Evolutionary conservation across 2,329 filamentous ascomycete species (phyloP), one percentile per base, ranked within the genome.

Genomic region (Colletotrichum sp.): DNA sequence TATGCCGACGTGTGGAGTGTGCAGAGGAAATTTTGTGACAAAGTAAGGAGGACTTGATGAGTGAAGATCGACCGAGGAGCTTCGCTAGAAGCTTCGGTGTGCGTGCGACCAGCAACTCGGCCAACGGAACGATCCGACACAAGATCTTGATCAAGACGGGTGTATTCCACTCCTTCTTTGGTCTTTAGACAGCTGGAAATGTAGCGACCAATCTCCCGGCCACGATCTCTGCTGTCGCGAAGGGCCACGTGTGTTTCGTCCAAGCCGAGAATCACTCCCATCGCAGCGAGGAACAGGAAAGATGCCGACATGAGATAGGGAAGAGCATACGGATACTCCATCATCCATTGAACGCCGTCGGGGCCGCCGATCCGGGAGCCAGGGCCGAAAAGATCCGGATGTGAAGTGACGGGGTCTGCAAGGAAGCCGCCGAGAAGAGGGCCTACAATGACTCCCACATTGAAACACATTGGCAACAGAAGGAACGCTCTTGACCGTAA

Each of bases 351-450:
- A 6, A 77, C 77, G 3, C 79, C 79, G 3, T 78, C n/a, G 0
- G 60, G 15, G 5, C 79, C 79, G 4, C 79, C 78, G 28, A 80
- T 30, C 2, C 76, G 52, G 4, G 79, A 79, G 0, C 78, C 78
- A 4, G 79, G 78, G 1, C 78, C 79, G 39, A 80, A 79, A 21
- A 79, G 10, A 15, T 60, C n/a, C 4, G 77, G 77, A 1, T 79
- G 68, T 4, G 79, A 74, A 16, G 60, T 32, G 5, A 79, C 30
- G 9, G 79, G 79, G 30, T 80, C 79, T 5, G 79, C 79, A 2
- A 80, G 76, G n/a, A 79, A 79, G 12, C 79, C 79, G 30, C 79
- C 78, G 7, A 80, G 68, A 32, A 80, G 75, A 13, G 79, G 78
- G 4, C 78, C 78, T n/a, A 79, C 78, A n/a, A 79, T 79, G 63